phyloP scores from a whole-genome alignment of 768 basidiomycete genomes.

The Russula olivacea region DNA sequence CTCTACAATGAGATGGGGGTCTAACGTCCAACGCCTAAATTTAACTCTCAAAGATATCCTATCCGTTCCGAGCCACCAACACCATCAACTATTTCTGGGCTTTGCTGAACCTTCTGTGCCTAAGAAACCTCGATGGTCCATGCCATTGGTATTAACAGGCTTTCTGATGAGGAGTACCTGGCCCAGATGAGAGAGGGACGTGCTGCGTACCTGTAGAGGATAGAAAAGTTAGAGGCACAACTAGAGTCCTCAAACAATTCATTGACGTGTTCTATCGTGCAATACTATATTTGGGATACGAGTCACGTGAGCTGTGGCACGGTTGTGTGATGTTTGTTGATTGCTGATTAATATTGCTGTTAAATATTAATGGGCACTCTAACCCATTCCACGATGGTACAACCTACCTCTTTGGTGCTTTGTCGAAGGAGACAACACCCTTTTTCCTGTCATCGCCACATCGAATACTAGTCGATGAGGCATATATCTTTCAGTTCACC shows the following conservation, averaged over 20 bases:
- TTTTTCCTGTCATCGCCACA: too few species aligned
- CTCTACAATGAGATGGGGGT: slow-evolving; percentile 64
- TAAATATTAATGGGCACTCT: too few species aligned
- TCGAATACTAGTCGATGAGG: too few species aligned
- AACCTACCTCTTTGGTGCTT: too few species aligned
- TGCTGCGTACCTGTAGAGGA: slow-evolving; percentile 48
- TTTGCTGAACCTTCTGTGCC: slow-evolving; percentile 5
- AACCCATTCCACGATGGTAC: too few species aligned
- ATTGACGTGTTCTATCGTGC: too few species aligned
- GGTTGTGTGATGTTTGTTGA: too few species aligned
- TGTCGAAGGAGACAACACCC: too few species aligned
- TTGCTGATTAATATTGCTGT: too few species aligned
- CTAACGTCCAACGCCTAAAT: slow-evolving; percentile 52
- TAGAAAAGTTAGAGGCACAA: slow-evolving; percentile 48
- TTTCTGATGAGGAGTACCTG: slow-evolving; percentile 73
- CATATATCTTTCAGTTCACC: too few species aligned
- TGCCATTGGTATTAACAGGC: slow-evolving; percentile 45
- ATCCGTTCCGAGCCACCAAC: slow-evolving; percentile 2
- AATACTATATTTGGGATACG: too few species aligned
- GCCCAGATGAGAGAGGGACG: slow-evolving; percentile 51
- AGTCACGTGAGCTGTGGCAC: too few species aligned
- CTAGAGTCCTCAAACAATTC: slow-evolving; percentile 33
- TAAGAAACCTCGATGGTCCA: slow-evolving; percentile 34
- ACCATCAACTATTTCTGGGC: background rate
- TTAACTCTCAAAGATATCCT: slow-evolving; percentile 38